Percentiles rank a stretch among this genome's conserved stretches.
phyloP scores from a whole-genome alignment of 768 basidiomycete species.

The Fomitopsis serialis region DNA sequence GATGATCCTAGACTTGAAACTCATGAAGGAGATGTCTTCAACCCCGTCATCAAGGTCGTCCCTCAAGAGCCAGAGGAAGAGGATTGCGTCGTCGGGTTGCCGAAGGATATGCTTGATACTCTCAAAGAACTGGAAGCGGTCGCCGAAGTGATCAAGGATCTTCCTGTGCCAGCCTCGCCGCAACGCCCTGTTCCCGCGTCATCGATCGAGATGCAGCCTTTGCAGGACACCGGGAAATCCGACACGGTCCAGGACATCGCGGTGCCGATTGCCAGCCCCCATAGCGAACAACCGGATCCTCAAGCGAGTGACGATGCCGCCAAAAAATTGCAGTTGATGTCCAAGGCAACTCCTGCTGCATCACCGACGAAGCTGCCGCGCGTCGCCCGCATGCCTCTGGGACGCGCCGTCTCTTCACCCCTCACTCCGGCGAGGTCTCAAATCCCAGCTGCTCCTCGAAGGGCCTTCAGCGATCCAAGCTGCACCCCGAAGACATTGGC shows the following conservation, averaged over 20 bases:
- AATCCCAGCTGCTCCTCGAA: not conserved
- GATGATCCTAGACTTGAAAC: too few species aligned
- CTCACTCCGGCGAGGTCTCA: not conserved
- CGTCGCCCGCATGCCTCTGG: not conserved
- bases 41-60: too few species aligned
- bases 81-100: not conserved
- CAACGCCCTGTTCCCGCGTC: not conserved
- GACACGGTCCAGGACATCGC: too few species aligned
- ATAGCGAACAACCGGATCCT: not conserved
- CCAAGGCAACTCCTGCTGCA: not conserved
- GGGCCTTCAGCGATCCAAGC: not conserved
- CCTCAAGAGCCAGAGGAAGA: too few species aligned
- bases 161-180: not conserved
- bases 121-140: not conserved
- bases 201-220: too few species aligned
- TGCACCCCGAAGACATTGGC: too few species aligned
- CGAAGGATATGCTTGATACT: not conserved
- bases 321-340: not conserved
- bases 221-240: too few species aligned
- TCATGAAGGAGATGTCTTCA: too few species aligned
- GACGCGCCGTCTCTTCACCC: not conserved
- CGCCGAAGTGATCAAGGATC: not conserved
- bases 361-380: not conserved
- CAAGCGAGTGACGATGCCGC: not conserved
- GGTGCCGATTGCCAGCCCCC: too few species aligned